Conservation (phyloP, 495 filamentous ascomycete genomes). For the Tuber microsphaerosporum region DNA sequence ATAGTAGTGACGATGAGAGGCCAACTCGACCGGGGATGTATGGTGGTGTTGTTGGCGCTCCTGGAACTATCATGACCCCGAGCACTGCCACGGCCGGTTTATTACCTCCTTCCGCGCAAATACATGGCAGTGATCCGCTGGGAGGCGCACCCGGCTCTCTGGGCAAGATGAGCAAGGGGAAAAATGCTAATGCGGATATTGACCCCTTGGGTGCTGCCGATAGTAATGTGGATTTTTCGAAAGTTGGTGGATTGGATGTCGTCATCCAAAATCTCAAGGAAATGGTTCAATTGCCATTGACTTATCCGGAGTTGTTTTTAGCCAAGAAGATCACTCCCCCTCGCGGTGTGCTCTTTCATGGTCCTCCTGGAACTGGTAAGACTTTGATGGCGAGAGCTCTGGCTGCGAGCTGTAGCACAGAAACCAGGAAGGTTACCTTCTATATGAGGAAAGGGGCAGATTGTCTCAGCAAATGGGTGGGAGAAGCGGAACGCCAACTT, state of each 20-base stretch:
- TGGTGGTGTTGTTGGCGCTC: conserved; percentile 53
- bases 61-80: conserved; percentile 74
- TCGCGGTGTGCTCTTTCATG: conserved; percentile 90
- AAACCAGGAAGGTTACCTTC: conserved; percentile 89
- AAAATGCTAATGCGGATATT: conserved; percentile 72
- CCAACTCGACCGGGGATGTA: conserved; percentile 49
- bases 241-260: conserved; percentile 80
- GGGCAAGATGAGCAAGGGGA: conserved; percentile 66
- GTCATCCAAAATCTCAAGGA: conserved; percentile 96
- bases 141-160: conserved; percentile 73
- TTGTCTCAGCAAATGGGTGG: conserved; percentile 96
- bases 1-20: conserved; percentile 91
- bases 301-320: conserved; percentile 92
- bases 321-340: conserved; percentile 88
- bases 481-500: conserved; percentile 91
- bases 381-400: conserved; percentile 87
- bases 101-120: conserved; percentile 52
- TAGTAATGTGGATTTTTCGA: conserved; percentile 79
- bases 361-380: conserved; percentile 95
- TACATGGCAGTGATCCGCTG: conserved; percentile 58
- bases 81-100: conserved; percentile 56
- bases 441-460: conserved; percentile 99
- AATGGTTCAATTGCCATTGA: conserved; percentile 87
- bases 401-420: conserved; percentile 52
- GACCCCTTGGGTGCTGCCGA: conserved; percentile 84